Base-by-base conservation (phyloP, 768 basidiomycete species). In the Cubamyces lactineus region DNA sequence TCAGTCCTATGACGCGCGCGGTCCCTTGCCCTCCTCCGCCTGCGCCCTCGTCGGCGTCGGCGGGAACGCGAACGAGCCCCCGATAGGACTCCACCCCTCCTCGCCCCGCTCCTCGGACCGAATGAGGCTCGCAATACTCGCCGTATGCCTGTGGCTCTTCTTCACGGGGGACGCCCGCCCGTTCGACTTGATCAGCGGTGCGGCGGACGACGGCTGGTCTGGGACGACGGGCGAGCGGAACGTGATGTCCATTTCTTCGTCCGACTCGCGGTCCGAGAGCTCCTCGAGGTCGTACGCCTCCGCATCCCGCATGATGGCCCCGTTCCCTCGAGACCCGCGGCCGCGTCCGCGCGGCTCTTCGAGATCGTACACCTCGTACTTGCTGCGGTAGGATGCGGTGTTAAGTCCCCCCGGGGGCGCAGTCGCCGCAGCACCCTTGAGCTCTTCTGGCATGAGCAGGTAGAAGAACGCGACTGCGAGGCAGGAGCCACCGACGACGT, bases 401-500 rank as follows among this genome's bases (percentile, higher is more conserved):
- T 71, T 74, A 54, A 80, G 74, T 45, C 75, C 75, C 38, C 78
- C 80, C 0, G 83, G 83, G 0, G 88, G 87, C 2, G 81, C 77
- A 0, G 79, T 79, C 16, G 60, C 59, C 0, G 84, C 85, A 16
- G 74, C 80, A 26, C 84, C 84, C 61, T 84, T 84, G 65, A 96
- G 81, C 59, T 89, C 87, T 64, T 90, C 86, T 0, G 95, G 94
- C 70, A 98, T 86, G 76, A 88, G 88, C 65, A 91, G 70, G 78
- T 94, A 98, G 81, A 98, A 98, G 70, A 85, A 88, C 19, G 84
- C 82, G 40, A 89, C 88, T 49, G 96, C 89, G 64, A 99, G 84
- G 72, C 95, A 96, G 0, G 91, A 92, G 15, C 97, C 97, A 11
- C 88, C 92, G 51, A 94, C 92, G 72, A 98, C 92, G 72, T 99